Evolutionary conservation across 2,329 filamentous ascomycete genomes (phyloP).

Genomic region (Clathrospora elynae): DNA sequence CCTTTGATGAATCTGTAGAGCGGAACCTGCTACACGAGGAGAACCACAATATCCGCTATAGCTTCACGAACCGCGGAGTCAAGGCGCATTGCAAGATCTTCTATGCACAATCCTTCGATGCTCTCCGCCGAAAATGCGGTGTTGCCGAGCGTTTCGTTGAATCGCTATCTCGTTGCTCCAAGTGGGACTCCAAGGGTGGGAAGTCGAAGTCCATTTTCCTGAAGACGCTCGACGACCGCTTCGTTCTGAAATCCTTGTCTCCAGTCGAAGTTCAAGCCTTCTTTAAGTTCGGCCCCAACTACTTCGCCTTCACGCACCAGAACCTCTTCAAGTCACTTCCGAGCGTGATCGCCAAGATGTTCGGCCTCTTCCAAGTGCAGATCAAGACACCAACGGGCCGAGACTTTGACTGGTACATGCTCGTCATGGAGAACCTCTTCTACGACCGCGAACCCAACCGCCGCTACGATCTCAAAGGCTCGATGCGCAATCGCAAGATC

Average conservation of each 20-base stretch:
- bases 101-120: constrained; percentile 97
- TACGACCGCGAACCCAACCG: constrained; percentile 90
- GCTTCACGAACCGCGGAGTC: constrained; percentile 91
- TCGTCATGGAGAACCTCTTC: constrained; percentile 97
- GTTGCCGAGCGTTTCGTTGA: constrained; percentile 93
- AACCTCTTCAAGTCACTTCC: constrained; percentile 91
- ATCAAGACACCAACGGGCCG: constrained; percentile 96
- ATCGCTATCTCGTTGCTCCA: constrained; percentile 90
- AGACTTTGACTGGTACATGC: constrained; percentile 91
- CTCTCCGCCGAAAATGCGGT: constrained; percentile 87
- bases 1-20: constrained; percentile 75
- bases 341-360: constrained; percentile 98
- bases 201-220: constrained; percentile 98
- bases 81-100: constrained; percentile 98
- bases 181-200: constrained; percentile 97
- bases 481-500: constrained; percentile 98
- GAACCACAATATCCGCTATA: constrained; percentile 93
- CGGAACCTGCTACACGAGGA: constrained; percentile 81
- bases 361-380: constrained; percentile 95
- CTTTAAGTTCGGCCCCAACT: constrained; percentile 91
- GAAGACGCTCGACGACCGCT: constrained; percentile 92
- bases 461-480: constrained; percentile 87
- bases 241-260: constrained; percentile 90
- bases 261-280: constrained; percentile 93
- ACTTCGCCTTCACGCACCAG: constrained; percentile 97